Base-by-base conservation (phyloP, 495 filamentous ascomycete genomes). In the Talaromyces wortmannii region DNA sequence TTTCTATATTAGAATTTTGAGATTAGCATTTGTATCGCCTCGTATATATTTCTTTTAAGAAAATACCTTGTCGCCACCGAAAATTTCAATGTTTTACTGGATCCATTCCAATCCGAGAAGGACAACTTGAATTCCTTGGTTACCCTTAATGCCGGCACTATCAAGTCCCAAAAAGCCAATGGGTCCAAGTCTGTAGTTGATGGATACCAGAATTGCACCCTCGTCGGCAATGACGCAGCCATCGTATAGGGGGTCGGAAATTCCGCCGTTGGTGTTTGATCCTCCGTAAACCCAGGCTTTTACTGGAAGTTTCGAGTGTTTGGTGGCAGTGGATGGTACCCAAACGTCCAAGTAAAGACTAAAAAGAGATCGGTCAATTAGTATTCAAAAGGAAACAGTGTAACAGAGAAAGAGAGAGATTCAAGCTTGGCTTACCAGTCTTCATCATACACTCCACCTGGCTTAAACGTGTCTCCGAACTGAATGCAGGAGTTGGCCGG, bases 291-390 rank as follows among this genome's bases (percentile, higher is more conserved):
- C 32, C 69, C 68, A 78, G 13, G 74, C 68, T 45, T 72, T 70
- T 32, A 76, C 73, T 1, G 73, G 73, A 32, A 70, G 63, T 7
- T 67, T 67, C 7, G 67, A 71, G 52, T 69, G 63, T 48, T 65
- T 67, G 48, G 61, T 58, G 10, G 71, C 67, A 4, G 55, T 52
- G 63, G 32, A 49, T 63, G 70, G 53, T 64, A 62, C 76, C 66
- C 79, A 89, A 6, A 90, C 76, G 59, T 88, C 83, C 23, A 81
- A 61, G 53, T 64, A 63, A 10, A 63, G 50, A 55, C 44, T 58
- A 42, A 55, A 55, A 23, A 45, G 30, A 54, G 17, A 36, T n/a
- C 23, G 42, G 1, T 23, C 23, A 23, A 4, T 23, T 23, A 23
- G 23, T 23, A 23, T 23, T 23, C 23, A 23, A 23, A 23, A n/a